phyloP scores from a whole-genome alignment of 495 filamentous ascomycete species.

The Penicillium goetzii region DNA sequence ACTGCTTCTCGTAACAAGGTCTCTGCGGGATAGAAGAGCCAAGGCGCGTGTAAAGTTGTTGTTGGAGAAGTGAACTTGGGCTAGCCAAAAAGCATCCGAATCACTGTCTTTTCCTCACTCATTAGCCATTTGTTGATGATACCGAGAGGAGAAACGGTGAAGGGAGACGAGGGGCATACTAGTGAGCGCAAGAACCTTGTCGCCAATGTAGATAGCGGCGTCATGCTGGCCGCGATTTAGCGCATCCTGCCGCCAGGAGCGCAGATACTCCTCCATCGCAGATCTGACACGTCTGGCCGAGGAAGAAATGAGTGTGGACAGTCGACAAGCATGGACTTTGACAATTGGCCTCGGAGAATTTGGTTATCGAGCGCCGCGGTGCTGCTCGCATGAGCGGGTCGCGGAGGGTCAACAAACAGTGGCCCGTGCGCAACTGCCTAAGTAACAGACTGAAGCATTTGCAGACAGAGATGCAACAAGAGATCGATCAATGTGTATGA shows the following conservation, averaged over 20 bases:
- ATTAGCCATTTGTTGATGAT: conserved; percentile 24
- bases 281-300: conserved; percentile 11
- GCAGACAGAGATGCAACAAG: background rate
- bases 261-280: conserved; percentile 85
- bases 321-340: conserved; percentile 1
- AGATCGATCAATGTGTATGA: background rate
- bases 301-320: background rate
- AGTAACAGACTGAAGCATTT: background rate
- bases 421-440: conserved; percentile 26
- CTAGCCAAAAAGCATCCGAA: conserved; percentile 91
- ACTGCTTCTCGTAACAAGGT: conserved; percentile 77
- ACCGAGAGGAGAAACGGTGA: background rate
- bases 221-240: conserved; percentile 93
- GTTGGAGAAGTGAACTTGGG: conserved; percentile 90
- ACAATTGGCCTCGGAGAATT: conserved; percentile 16
- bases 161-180: conserved; percentile 53
- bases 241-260: conserved; percentile 91
- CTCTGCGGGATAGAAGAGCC: conserved; percentile 79
- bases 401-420: conserved; percentile 31
- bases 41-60: conserved; percentile 92
- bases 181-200: conserved; percentile 93
- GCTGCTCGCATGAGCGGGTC: conserved; percentile 30
- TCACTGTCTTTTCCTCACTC: conserved; percentile 67
- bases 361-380: conserved; percentile 12
- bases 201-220: conserved; percentile 91